These are phyloP conservation scores for Holtermanniella nyarrowii DNA, from an alignment of 768 basidiomycete species.

Conservation along the genomic window DNA sequence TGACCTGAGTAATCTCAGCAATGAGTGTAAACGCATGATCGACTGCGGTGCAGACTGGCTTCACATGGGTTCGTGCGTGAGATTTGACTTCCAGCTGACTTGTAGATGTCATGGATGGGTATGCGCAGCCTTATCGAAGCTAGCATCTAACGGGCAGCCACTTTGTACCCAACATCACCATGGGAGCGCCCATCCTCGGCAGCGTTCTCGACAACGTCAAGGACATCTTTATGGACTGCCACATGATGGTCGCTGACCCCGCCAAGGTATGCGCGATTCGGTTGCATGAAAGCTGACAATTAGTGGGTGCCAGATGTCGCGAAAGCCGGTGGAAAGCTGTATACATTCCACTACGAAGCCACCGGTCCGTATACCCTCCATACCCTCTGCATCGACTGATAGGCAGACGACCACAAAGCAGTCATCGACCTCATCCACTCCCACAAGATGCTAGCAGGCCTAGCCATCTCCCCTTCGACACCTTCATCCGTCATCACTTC, in stretches of 20 bases:
- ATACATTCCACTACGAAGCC: conserved; percentile 95
- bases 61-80: conserved; percentile 67
- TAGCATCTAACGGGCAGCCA: conserved; percentile 49
- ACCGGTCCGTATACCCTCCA: conserved; percentile 50
- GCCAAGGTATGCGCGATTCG: conserved; percentile 53
- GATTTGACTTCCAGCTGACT: neutral
- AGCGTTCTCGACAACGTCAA: conserved; percentile 78
- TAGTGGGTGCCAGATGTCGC: conserved; percentile 97
- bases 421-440: conserved; percentile 71
- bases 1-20: conserved; percentile 87
- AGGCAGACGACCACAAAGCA: conserved; percentile 40
- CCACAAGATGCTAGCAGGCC: conserved; percentile 84
- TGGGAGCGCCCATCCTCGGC: conserved; percentile 84
- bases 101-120: conserved; percentile 97
- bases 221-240: conserved; percentile 98
- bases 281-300: conserved; percentile 1
- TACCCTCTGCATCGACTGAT: neutral
- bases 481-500: conserved; percentile 79
- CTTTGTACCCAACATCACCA: conserved; percentile 97
- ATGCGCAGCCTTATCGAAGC: conserved; percentile 18
- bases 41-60: conserved; percentile 90
- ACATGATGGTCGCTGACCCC: conserved; percentile 98
- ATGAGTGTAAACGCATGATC: conserved; percentile 96
- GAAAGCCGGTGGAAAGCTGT: conserved; percentile 84
- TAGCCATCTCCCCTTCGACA: conserved; percentile 94